Evolutionary conservation across 768 basidiomycete species (phyloP), one percentile per base, ranked within the genome.

Genomic region (Pholiota molesta): DNA sequence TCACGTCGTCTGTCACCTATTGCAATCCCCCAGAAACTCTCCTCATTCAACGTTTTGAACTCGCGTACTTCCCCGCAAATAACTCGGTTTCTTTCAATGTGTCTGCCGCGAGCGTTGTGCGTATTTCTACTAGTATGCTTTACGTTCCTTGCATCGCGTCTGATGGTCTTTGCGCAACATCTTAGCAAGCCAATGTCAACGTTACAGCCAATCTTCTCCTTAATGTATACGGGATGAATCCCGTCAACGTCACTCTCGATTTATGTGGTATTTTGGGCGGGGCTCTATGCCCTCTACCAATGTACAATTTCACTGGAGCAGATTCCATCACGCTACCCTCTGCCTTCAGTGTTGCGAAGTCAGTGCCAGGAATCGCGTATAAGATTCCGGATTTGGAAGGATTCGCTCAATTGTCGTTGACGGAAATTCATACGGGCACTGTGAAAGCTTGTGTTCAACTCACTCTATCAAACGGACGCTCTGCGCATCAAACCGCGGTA

Each of bases 301-400:
- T 83, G 71, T 92, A 94, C 79, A 92, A 95, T 69, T 96, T 97
- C 70, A 89, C 87, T n/a, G 95, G 94, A 52, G 83, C 87, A 5
- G 88, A 90, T 69, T 82, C 87, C 3, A 75, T 94, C 56, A 76
- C 82, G 3, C 77, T 94, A 0, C 90, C 91, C 0, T 69, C 80
- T 31, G 83, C 85, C 23, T 73, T 90, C 49, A 81, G 83, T 44
- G 77, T 93, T 44, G 69, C 79, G 21, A 74, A 79, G 39, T 74
- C 77, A 61, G 80, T 96, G n/a, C 95, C 95, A 0, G 73, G 74
- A 21, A 92, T 97, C 55, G 94, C 92, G 0, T 99, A 88, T 73
- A 77, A 80, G 44, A 90, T 99, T 39, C 97, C 97, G 5, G 92
- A 99, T 74, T 81, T 98, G 5, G 95, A 98, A 72, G 95, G 92